Evolutionary conservation across 1,284 basidiomycete genomes (phyloP).

Genomic region (Ganoderma multipileum): DNA sequence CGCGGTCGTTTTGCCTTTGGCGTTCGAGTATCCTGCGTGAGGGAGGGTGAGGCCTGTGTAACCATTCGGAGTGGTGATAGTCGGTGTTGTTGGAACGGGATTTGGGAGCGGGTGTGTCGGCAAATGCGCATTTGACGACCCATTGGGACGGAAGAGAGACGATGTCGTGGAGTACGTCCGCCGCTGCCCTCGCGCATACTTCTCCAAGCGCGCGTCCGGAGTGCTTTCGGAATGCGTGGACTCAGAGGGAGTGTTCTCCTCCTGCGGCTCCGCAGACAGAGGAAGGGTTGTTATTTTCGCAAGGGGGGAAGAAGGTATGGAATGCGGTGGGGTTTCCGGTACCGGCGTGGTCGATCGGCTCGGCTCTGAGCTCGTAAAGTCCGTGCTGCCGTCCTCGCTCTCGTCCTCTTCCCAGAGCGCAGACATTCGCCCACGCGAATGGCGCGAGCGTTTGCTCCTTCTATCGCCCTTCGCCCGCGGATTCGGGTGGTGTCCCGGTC

Average conservation of each 20-base stretch:
- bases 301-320: conserved; percentile 20
- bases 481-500: conserved; percentile 19
- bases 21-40: conserved; percentile 53
- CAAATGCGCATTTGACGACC: conserved; percentile 30
- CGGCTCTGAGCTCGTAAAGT: conserved; percentile 36
- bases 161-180: conserved; percentile 26
- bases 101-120: conserved; percentile 43
- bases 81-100: conserved; percentile 32
- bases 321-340: conserved; percentile 30
- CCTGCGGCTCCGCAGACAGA: conserved; percentile 19
- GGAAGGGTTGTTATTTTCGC: conserved; percentile 24
- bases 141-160: conserved; percentile 21
- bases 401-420: conserved; percentile 54
- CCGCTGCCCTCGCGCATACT: conserved; percentile 35
- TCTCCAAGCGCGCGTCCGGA: conserved; percentile 36
- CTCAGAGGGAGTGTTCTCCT: conserved; percentile 25
- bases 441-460: conserved; percentile 31
- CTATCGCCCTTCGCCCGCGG: conserved; percentile 33
- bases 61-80: conserved; percentile 42
- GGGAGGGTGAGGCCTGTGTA: conserved; percentile 79
- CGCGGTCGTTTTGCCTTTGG: conserved; percentile 43
- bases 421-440: conserved; percentile 45
- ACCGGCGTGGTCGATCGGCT: conserved; percentile 39
- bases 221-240: conserved; percentile 30
- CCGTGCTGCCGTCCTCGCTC: conserved; percentile 38